These are phyloP conservation scores for Glycine latifolia DNA, from an alignment of 306 rosid genomes.

Conservation along the genomic window DNA sequence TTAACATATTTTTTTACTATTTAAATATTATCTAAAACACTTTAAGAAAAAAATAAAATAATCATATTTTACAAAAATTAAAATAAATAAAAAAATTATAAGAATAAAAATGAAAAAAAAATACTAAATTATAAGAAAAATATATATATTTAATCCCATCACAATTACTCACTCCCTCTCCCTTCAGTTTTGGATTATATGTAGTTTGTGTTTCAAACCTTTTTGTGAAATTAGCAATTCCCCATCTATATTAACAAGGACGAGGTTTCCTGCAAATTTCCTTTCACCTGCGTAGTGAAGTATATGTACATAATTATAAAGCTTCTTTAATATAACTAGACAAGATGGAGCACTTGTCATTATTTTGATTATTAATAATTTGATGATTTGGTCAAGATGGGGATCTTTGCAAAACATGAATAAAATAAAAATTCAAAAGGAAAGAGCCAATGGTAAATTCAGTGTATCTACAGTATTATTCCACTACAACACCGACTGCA, in stretches of 20 bases:
- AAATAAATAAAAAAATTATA: no score
- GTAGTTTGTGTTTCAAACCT: neutral
- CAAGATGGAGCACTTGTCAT: conserved; percentile 41
- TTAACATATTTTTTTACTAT: no score
- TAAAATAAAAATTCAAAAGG: conserved; percentile 12
- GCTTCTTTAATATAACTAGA: conserved; percentile 21
- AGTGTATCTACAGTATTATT: conserved; percentile 44
- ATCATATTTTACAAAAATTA: no score
- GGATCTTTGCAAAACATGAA: conserved; percentile 31
- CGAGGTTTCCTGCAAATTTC: conserved; percentile 36
- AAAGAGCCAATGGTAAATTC: conserved; percentile 27
- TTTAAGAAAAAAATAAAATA: no score
- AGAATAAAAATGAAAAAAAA: no score
- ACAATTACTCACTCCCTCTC: no score
- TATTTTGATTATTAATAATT: conserved; percentile 2
- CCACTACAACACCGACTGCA: conserved; percentile 13
- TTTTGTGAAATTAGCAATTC: neutral
- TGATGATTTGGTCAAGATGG: conserved; percentile 17
- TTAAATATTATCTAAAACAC: no score
- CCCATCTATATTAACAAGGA: neutral
- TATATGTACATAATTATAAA: conserved; percentile 9
- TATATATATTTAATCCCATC: neutral
- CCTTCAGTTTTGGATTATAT: neutral
- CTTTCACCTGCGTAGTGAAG: neutral
- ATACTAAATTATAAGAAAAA: no score